Evolutionary conservation across 2,329 filamentous ascomycete species (phyloP), one percentile per base, ranked within the genome.

Genomic region (Plectosphaerella plurivora): DNA sequence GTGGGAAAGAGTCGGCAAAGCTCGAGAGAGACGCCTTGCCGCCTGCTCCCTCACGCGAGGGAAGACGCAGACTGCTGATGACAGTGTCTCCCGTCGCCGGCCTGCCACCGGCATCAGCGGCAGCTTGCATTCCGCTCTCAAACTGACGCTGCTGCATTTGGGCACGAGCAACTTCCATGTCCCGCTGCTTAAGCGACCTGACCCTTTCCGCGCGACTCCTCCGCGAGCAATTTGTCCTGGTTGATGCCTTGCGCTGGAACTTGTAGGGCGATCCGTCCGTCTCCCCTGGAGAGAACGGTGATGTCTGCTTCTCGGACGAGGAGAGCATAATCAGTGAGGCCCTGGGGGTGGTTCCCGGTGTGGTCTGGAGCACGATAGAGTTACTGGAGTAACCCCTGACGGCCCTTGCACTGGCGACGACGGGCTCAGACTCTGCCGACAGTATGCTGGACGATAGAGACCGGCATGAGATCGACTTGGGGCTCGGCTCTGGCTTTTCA

Each of bases 111-210:
- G 16, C 47, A n/a, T 47, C 53, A 7, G 54, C 49, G 15, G 52
- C 48, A 6, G 52, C 45, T 14, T 46, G 47, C 10, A 18, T 44
- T 20, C 41, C 41, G 16, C 11, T 33, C 18, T 44, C n/a, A 16
- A 33, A 33, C 33, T 41, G 48, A 15, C 41, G 22, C 39, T 52
- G n/a, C 36, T 42, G 12, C 47, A 54, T 15, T 51, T 50, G 25
- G 5, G 58, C 58, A 8, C 63, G 59, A 5, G 65, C 55, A 5
- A 67, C 65, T 52, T 73, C 70, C 53, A 75, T 64, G 35, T 75
- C 73, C 15, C 70, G 63, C 49, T 64, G 63, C 54, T 73, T 74
- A 59, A 66, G 67, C 16, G 72, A 68, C 20, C 66, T 67, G 5
- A 74, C 73, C 45, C 63, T 65, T 6, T 73, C 71, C 16, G 63